Evolutionary conservation across 164 flowering plant species (phyloP), one percentile per base, ranked within the genome.

Genomic region (Umbilicus rupestris): DNA sequence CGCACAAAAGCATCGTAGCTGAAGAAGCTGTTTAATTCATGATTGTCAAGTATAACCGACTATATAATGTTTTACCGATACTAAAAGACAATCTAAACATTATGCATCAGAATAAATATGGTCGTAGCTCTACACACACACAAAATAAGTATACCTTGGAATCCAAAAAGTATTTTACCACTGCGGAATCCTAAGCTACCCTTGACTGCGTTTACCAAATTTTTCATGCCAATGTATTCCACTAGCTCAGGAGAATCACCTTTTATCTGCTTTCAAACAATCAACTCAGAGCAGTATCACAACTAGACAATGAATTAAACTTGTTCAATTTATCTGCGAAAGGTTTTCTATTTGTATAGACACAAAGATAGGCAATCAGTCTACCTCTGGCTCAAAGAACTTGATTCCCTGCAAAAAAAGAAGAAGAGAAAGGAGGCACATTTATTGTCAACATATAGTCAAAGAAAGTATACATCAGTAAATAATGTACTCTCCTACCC

Each of bases 341-440:
- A 42, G 62, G 28, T 65, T 52, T 26, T 63, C 52, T 46, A 42
- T 58, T 68, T 62, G 63, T 72, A 64, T 64, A 55, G 57, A 68
- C 22, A 65, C 19, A 55, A 60, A 62, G 39, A 69, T 50, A 41
- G 31, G 59, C 62, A 67, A 55, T 64, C 58, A 69, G 68, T 72
- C 69, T 69, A 93, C 98, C 94, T 93, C 98, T 63, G 98, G 98
- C 80, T 93, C 98, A 71, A 94, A 94, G 81, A 94, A 94, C 83
- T 87, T 94, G 92, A 94, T 89, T 73, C 98, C 98, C 98, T 92
- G 90, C 30, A 69, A 24, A 69, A 77, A 19, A 70, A 15, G 50
- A 69, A 24, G 68, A 77, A 19, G 70, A 15, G 50, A 74, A 14
- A 50, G 29, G 57, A 22, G 10, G 57, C 57, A 50, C 2, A 8